phyloP scores from a whole-genome alignment of 257 asterid species.

The Nemophila menziesii region DNA sequence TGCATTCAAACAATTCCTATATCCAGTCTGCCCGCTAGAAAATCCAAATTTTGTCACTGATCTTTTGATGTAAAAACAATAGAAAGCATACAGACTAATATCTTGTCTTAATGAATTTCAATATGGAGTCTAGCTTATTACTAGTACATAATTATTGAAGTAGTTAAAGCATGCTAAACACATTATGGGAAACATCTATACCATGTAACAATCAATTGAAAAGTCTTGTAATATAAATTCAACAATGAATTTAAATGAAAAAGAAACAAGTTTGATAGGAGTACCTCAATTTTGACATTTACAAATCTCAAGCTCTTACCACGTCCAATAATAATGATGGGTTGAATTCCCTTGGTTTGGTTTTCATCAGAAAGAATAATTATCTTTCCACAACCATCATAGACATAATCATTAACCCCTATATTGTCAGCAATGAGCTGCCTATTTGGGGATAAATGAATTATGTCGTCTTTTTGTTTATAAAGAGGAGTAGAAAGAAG shows the following conservation, averaged over 20 bases:
- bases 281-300: slow-evolving; percentile 92
- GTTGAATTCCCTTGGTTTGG: slow-evolving; percentile 34
- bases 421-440: slow-evolving; percentile 77
- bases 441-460: slow-evolving; percentile 62
- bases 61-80: too few relatives aligned
- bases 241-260: not conserved
- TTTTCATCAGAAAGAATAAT: slow-evolving; percentile 48
- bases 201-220: too few relatives aligned
- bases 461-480: slow-evolving; percentile 65
- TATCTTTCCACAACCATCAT: slow-evolving; percentile 93
- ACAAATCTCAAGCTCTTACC: slow-evolving; percentile 80
- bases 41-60: too few relatives aligned
- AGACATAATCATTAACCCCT: slow-evolving; percentile 70
- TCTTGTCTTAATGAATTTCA: too few relatives aligned
- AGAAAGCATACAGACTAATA: too few relatives aligned
- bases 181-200: too few relatives aligned
- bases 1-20: too few relatives aligned
- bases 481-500: slow-evolving; percentile 48
- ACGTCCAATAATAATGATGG: slow-evolving; percentile 80
- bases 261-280: slow-evolving; percentile 11
- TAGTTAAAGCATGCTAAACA: too few relatives aligned
- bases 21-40: too few relatives aligned
- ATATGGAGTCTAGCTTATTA: too few relatives aligned
- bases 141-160: too few relatives aligned
- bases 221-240: not conserved